phyloP scores from a whole-genome alignment of 2,329 filamentous ascomycete species.

The Hyphodiscus sp. region DNA sequence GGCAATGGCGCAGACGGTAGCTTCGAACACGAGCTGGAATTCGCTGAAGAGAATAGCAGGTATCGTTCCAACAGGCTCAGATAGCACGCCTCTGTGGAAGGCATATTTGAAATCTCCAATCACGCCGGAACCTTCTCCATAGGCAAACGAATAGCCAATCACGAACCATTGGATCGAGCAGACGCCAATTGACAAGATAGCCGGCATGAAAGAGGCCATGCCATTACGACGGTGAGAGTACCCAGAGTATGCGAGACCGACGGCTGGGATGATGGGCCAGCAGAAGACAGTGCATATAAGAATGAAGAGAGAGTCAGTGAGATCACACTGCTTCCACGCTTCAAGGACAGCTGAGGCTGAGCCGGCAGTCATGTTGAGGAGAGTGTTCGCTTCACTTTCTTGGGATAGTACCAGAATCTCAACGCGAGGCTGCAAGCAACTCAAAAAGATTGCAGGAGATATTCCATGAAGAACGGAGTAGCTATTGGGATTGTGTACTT shows the following conservation, averaged over 20 bases:
- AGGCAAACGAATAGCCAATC: conserved; percentile 57
- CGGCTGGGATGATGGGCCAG: conserved; percentile 61
- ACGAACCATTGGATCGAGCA: conserved; percentile 51
- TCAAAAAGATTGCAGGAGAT: background rate
- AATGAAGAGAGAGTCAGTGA: conserved; percentile 40
- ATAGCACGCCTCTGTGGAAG: conserved; percentile 50
- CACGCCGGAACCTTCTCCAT: conserved; percentile 51
- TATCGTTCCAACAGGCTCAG: conserved; percentile 52
- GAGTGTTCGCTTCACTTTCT: background rate
- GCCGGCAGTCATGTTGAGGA: conserved; percentile 8
- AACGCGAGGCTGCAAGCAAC: background rate
- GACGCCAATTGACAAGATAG: conserved; percentile 48
- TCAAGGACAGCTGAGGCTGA: conserved; percentile 30
- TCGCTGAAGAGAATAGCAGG: conserved; percentile 61
- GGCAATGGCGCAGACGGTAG: conserved; percentile 42
- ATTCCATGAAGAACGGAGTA: background rate
- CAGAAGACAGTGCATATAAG: conserved; percentile 53
- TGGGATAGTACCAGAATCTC: background rate
- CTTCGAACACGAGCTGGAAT: conserved; percentile 57
- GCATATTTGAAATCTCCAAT: conserved; percentile 57
- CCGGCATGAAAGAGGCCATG: conserved; percentile 56
- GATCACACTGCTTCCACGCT: conserved; percentile 44
- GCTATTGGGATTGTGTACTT: background rate
- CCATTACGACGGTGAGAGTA: conserved; percentile 55
- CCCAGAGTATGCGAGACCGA: conserved; percentile 58